Base-by-base conservation (phyloP, 208 protist species). In the Leishmania major region DNA sequence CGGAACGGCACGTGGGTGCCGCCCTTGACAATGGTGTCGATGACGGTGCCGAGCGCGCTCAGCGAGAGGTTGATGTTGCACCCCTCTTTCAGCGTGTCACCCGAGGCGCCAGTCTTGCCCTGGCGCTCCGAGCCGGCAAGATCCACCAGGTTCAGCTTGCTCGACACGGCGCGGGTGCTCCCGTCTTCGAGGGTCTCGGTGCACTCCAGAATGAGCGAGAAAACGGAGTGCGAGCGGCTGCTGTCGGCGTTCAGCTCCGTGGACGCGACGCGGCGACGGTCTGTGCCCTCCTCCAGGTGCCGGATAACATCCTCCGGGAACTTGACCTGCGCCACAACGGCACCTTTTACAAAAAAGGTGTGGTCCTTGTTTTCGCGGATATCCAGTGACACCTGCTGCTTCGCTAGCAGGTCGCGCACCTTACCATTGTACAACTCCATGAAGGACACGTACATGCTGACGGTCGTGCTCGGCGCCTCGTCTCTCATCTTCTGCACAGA, bases 1-100 rank as follows among this genome's bases (percentile, higher is more conserved):
- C 95, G 93, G 78, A 96, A 98, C 5, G 95, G 95, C 35, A 98
- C 87, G 88, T 98, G 95, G 8, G 88, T 74, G 75, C 82, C 91
- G 15, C 94, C 93, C 85, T 98, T 98, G 51, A 97, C 95, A 81
- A 97, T 95, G 35, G 93, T 94, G 83, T 97, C 95, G 84, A 97
- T 97, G 62, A 97, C 95, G 37, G 95, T 97, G 70, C 94, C 97
- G 11, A 99, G 91, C 3, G 91, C 91, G 45, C 91, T 96, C 31
- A 99, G 87, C 22, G 95, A 98, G 45, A 98, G 89, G 80, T 99
- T 99, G 76, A 99, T 99, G 83, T 96, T 98, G 79, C 93, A 96
- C 51, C 96, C 96, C 69, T 99, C 97, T 79, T 97, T 98, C 31
- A 99, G 88, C 57, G 95, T 97, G 55, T 98, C 91, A 11, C 97